These are phyloP conservation scores for Venustampulla echinocandica DNA, from an alignment of 495 filamentous ascomycete species.

Conservation along the genomic window DNA sequence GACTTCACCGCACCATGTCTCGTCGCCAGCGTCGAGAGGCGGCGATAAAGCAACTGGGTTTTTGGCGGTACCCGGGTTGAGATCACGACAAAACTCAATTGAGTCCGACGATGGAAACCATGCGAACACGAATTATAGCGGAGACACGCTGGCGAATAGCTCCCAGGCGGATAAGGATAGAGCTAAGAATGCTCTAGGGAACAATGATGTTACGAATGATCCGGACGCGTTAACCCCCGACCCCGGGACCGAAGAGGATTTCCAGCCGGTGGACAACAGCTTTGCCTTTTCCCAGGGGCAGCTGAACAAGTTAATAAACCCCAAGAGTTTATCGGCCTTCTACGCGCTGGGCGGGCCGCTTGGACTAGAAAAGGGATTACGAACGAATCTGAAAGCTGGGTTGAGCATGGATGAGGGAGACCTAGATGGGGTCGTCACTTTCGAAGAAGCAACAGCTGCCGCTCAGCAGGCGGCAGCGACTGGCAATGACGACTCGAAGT, in stretches of 20 bases:
- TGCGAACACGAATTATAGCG: slow-evolving; percentile 28
- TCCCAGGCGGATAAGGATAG: slow-evolving; percentile 23
- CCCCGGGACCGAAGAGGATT: slow-evolving; percentile 61
- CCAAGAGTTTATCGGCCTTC: slow-evolving; percentile 72
- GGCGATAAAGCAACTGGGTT: slow-evolving; percentile 36
- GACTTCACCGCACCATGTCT: slow-evolving; percentile 85
- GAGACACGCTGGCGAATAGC: slow-evolving; percentile 32
- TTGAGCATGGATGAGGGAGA: slow-evolving; percentile 65
- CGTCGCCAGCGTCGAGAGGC: slow-evolving; percentile 50
- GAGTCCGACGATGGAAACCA: slow-evolving; percentile 42
- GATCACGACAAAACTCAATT: slow-evolving; percentile 45
- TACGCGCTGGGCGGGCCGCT: slow-evolving; percentile 67
- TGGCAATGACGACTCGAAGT: slow-evolving; percentile 10
- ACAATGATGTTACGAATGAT: slow-evolving; percentile 42
- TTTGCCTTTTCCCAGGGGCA: slow-evolving; percentile 82
- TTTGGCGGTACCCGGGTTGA: slow-evolving; percentile 39
- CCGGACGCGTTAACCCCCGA: slow-evolving; percentile 50
- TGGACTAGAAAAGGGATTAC: slow-evolving; percentile 69
- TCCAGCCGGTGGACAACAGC: slow-evolving; percentile 63
- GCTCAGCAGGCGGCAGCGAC: slow-evolving; percentile 1
- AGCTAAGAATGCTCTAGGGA: slow-evolving; percentile 24
- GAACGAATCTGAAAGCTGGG: slow-evolving; percentile 57
- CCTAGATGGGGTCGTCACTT: slow-evolving; percentile 55
- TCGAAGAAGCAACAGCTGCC: slow-evolving; percentile 42
- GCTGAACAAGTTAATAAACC: slow-evolving; percentile 68